Base-by-base conservation (phyloP, 2,329 filamentous ascomycete species). In the Chaetothyriales sp. region DNA sequence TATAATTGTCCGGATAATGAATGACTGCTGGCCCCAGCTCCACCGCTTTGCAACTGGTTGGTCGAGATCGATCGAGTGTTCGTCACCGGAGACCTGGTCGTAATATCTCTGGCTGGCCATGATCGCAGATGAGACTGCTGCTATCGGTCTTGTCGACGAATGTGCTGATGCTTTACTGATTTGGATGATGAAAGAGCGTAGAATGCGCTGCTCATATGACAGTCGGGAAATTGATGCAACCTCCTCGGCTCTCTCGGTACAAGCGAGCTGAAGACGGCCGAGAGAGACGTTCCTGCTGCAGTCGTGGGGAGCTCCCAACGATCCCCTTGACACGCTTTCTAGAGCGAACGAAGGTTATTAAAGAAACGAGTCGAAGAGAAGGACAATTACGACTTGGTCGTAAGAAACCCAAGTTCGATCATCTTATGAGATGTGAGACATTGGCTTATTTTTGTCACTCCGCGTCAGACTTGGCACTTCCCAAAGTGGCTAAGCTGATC, bases 51-150 rank as follows among this genome's bases (percentile, higher is more conserved):
- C 46, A n/a, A 18, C 29, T 4, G 20, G 46, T n/a, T 47, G 46
- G 29, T 47, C 46, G 46, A 47, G 45, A 15, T 49, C 46, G 43
- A 22, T 40, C 4, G 47, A 47, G n/a, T 51, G 44, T 28, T 51
- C 49, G 46, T 52, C 47, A 46, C 49, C 49, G 4, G 52, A 50
- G n/a, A 54, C 52, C 15, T 51, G 49, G 40, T 52, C 50, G 33
- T 54, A 54, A 43, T 54, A 51, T 13, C 49, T 40, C 33, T 40
- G 33, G 33, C 33, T 15, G 15, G 33, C 33, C 33, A 40, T 40
- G 9, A 5, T 40, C 4, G 33, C 33, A 40, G 33, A 40, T 40
- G 33, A 40, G 33, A 5, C 33, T 13, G 2, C 33, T 13, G 2
- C 13, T 40, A 15, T 40, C 33, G 33, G 15, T 15, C 10, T 40